Evolutionary conservation across 192 early-diverging fungal species (phyloP), one percentile per base, ranked within the genome.

Genomic region (Powellomyces hirtus): DNA sequence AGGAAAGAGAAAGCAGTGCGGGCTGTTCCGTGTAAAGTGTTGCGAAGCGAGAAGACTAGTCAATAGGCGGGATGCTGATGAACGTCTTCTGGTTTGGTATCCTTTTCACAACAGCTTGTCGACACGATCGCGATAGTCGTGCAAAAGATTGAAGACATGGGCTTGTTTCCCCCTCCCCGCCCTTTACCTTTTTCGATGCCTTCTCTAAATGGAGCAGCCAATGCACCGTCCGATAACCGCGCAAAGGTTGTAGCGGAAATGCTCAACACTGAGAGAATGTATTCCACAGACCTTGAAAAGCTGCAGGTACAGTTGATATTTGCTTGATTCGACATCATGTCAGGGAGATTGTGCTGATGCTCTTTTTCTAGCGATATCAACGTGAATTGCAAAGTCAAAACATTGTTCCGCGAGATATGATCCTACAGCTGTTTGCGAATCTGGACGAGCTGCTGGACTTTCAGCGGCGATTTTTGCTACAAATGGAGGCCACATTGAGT

Each of bases 361-460:
- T 2, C 26, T 1, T 45, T 63, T 76, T 73, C 0, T 71, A 79
- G 65, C 51, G 46, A 34, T 81, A 77, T 62, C 60, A 81, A 40
- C 24, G 64, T 49, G 74, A 83, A 42, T 49, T 76, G 20, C 38
- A 74, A 27, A 49, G 49, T 20, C 33, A 79, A 37, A 88, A 91
- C 56, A 85, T 93, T 36, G 74, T 97, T 6, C 82, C 86, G 22
- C 88, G 89, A 46, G 94, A 95, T 59, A 89, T 83, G 16, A 79
- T 91, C 46, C 84, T 89, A 46, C 83, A 86, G 51, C 85, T 99
- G 58, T 99, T 99, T 78, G 90, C 89, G 45, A 98, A 99, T 75
- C 81, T 99, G 46, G 90, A 91, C 74, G 87, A 89, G 51, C 79
- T 99, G n/a, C 85, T 97, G 22, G 96, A 99, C 68, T 98, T 97